A percentile compares a stretch with the other conserved stretches of the same genome.
These are phyloP conservation scores for Tolypocladium ophioglossoides DNA, from an alignment of 2,329 filamentous ascomycete species.

Conservation along the genomic window DNA sequence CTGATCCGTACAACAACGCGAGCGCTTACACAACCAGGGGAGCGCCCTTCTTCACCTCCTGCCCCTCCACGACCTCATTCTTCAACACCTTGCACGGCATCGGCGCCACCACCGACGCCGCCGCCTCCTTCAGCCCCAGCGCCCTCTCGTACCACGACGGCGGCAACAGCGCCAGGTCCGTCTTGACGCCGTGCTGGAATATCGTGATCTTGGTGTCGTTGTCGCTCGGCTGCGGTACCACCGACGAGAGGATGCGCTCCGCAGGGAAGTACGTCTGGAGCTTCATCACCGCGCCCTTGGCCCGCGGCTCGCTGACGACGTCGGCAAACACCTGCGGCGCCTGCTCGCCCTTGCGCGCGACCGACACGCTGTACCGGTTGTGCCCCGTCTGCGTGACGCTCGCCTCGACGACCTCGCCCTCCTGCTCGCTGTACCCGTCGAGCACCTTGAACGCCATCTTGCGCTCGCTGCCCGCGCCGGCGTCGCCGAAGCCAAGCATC, in stretches of 20 bases:
- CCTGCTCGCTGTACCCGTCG: slow-evolving; percentile 53
- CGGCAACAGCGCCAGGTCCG: slow-evolving; percentile 42
- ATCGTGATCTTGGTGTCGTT: slow-evolving; percentile 57
- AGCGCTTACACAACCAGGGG: slow-evolving; percentile 65
- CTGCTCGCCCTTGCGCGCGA: slow-evolving; percentile 31
- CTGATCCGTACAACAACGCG: neutral
- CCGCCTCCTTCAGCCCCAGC: slow-evolving; percentile 67
- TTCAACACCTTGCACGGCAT: slow-evolving; percentile 97
- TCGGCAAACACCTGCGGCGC: slow-evolving; percentile 30
- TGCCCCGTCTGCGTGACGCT: slow-evolving; percentile 36
- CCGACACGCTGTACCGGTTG: slow-evolving; percentile 34
- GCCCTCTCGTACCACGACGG: slow-evolving; percentile 84
- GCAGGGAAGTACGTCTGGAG: slow-evolving; percentile 60
- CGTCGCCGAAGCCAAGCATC: slow-evolving; percentile 43
- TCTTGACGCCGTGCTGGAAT: slow-evolving; percentile 60
- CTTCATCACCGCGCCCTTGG: slow-evolving; percentile 16
- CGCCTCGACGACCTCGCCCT: slow-evolving; percentile 50
- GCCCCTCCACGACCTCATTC: slow-evolving; percentile 76
- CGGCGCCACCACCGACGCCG: slow-evolving; percentile 77
- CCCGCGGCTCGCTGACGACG: slow-evolving; percentile 29
- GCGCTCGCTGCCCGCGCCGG: slow-evolving; percentile 29
- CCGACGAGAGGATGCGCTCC: slow-evolving; percentile 67
- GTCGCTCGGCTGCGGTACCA: slow-evolving; percentile 48
- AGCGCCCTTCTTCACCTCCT: slow-evolving; percentile 74
- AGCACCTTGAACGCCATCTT: slow-evolving; percentile 41